Evolutionary conservation across 768 basidiomycete genomes (phyloP), one percentile per base, ranked within the genome.

Genomic region (Daedaleopsis nitida): DNA sequence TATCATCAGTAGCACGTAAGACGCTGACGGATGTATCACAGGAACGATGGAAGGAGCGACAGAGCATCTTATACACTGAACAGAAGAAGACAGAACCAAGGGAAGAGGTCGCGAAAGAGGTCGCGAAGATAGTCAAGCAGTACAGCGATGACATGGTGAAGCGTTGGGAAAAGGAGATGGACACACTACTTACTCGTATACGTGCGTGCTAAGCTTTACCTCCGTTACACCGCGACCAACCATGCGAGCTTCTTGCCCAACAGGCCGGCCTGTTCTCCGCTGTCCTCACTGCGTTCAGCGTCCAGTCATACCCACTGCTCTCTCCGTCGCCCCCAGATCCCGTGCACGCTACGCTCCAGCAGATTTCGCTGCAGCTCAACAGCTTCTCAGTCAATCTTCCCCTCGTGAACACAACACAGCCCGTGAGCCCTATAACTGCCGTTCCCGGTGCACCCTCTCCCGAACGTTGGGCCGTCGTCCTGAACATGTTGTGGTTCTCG

Each of bases 241-340:
- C 11, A 39, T 19, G 5, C 16, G 58, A 13, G 13, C 21, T 23
- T 14, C 23, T 13, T 21, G 19, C 47, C 13, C 21, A n/a, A 21
- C 14, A 65, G 69, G 65, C 67, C 34, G 69, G 61, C 49, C 60
- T 68, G 4, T 70, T 70, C 44, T 70, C 69, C 21, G 69, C 60
- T 3, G 52, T 70, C 12, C 51, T 68, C 13, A 59, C 66, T 2
- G 49, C 65, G 21, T 70, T 70, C 51, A 48, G 51, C 32, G 42
- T 58, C 21, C 57, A 61, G 43, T 61, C 60, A 14, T 64, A 55
- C 19, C 10, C 13, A 14, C 21, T 49, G 16, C 59, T 70, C 5
- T 57, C 55, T 17, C 50, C 45, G 1, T 21, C n/a, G 19, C 17
- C 23, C 24, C 19, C 52, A 24, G 17, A 19, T n/a, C 34, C 48